A percentile compares a stretch with the other conserved stretches of the same genome.
These are phyloP conservation scores for Athelia sp. DNA, from an alignment of 1,284 basidiomycete species.

Conservation along the genomic window DNA sequence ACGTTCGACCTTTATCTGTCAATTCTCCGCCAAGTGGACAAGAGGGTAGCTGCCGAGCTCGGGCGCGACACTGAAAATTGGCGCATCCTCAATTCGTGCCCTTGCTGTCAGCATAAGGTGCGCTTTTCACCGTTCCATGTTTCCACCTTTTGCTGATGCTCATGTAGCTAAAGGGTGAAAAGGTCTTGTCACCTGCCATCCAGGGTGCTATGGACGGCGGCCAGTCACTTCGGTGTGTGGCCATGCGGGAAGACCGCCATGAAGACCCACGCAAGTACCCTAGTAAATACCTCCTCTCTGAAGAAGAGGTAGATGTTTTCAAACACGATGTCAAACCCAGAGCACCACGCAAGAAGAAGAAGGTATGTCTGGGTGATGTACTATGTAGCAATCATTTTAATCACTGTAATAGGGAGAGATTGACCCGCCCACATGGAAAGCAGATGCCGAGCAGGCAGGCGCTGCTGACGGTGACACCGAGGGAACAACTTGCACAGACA, in stretches of 20 bases:
- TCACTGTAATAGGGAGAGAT: neutral
- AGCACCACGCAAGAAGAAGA: neutral
- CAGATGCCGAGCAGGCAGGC: neutral
- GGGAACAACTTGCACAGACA: neutral
- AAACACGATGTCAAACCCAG: neutral
- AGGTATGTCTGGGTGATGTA: neutral
- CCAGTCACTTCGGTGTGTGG: neutral
- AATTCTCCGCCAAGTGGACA: neutral
- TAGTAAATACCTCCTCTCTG: neutral
- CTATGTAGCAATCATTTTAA: neutral
- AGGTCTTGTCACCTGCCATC: neutral
- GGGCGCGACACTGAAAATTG: neutral
- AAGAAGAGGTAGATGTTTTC: neutral
- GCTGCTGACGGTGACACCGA: neutral
- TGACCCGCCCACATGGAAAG: neutral
- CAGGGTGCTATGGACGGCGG: neutral
- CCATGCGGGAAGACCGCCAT: neutral
- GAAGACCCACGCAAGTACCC: neutral
- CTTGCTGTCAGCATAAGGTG: neutral
- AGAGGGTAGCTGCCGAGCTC: neutral
- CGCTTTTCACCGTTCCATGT: neutral
- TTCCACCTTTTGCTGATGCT: neutral
- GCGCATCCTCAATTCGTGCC: neutral
- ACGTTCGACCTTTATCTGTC: neutral
- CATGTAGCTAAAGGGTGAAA: neutral